Evolutionary conservation across 2,329 filamentous ascomycete species (phyloP).

Genomic region (Colletotrichum sp.): DNA sequence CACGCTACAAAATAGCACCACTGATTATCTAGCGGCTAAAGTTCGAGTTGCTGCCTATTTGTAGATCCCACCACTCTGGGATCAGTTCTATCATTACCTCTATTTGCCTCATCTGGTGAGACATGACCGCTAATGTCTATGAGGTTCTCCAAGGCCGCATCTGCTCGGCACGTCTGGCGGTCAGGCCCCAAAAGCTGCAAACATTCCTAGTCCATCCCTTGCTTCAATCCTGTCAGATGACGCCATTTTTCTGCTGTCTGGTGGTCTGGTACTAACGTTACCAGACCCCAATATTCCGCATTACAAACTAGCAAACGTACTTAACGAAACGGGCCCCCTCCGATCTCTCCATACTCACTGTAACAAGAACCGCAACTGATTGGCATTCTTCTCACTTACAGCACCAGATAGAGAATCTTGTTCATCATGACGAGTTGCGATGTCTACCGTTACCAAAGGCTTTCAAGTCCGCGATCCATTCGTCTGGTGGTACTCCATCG

Average conservation of each 20-base stretch:
- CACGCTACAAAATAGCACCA: too few relatives aligned
- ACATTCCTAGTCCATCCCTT: background rate
- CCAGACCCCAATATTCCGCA: background rate
- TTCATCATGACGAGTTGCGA: background rate
- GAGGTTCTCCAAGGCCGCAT: background rate
- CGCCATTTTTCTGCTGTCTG: background rate
- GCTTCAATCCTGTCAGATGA: background rate
- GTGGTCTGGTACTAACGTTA: background rate
- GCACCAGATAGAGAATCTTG: background rate
- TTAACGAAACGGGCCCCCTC: too few relatives aligned
- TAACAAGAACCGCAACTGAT: too few relatives aligned
- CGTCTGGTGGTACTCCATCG: background rate
- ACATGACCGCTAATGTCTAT: background rate
- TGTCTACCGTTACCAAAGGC: background rate
- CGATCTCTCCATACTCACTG: too few relatives aligned
- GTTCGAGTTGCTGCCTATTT: too few relatives aligned
- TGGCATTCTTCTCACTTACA: background rate
- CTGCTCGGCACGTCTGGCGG: background rate
- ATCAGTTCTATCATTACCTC: too few relatives aligned
- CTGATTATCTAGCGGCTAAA: too few relatives aligned
- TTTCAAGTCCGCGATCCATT: background rate
- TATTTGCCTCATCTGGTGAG: background rate
- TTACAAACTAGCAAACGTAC: too few relatives aligned
- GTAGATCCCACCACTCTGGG: background rate
- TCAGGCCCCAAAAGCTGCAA: background rate